A percentile compares a stretch with the other conserved stretches of the same genome.
Conservation (phyloP, 306 rosid species). For the Prunus dulcis region DNA sequence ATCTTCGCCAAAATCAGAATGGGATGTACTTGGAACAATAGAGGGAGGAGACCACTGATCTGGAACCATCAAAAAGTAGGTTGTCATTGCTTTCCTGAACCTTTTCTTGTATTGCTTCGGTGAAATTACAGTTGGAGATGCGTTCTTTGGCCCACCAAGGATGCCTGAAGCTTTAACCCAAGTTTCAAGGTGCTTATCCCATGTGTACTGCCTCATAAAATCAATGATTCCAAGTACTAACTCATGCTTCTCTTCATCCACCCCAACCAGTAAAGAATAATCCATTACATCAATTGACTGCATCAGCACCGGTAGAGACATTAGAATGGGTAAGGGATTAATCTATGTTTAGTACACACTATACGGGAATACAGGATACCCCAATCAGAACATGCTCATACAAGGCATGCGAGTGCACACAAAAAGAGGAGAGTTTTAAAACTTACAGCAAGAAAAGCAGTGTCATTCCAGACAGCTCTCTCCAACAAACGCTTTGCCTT, state of each 20-base stretch:
- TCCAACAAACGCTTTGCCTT: slow-evolving; percentile 84
- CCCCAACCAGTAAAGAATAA: slow-evolving; percentile 89
- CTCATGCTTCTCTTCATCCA: slow-evolving; percentile 91
- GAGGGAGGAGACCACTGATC: slow-evolving; percentile 90
- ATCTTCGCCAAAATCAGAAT: slow-evolving; percentile 65
- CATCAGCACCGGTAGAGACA: slow-evolving; percentile 25
- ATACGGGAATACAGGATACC: neutral
- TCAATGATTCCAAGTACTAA: slow-evolving; percentile 94
- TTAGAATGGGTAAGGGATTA: slow-evolving; percentile 12
- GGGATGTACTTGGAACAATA: slow-evolving; percentile 52
- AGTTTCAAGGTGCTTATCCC: slow-evolving; percentile 99
- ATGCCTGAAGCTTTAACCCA: slow-evolving; percentile 98
- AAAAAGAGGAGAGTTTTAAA: slow-evolving; percentile 16
- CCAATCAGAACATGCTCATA: neutral
- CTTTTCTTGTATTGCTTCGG: slow-evolving; percentile 93
- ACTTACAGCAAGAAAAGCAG: slow-evolving; percentile 93
- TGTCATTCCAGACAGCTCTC: slow-evolving; percentile 98
- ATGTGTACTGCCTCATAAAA: slow-evolving; percentile 96
- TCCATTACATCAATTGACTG: slow-evolving; percentile 96
- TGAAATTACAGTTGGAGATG: slow-evolving; percentile 88
- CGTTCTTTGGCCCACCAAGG: slow-evolving; percentile 90
- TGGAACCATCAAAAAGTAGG: slow-evolving; percentile 95
- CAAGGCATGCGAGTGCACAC: neutral
- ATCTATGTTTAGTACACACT: neutral
- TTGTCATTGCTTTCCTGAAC: slow-evolving; percentile 95